Percentiles rank a stretch among this genome's conserved stretches.
These are phyloP conservation scores for Talaromyces marneffei DNA, from an alignment of 2,329 filamentous ascomycete genomes.

Conservation along the genomic window DNA sequence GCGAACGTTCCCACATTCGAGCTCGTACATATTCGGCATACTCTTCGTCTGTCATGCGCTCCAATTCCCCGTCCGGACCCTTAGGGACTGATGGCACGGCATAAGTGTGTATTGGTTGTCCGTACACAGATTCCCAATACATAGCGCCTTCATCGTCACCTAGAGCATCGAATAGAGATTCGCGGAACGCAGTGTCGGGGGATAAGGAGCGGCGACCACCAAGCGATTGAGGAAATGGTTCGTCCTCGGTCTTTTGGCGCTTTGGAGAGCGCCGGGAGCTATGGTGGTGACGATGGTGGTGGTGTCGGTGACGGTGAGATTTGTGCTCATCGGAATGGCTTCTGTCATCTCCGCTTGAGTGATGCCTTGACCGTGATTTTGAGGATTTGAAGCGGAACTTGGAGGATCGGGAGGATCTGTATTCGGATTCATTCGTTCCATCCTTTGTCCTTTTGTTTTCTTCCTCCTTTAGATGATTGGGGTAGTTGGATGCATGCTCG, in stretches of 20 bases:
- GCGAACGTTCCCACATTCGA: slow-evolving; percentile 93
- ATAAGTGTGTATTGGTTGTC: slow-evolving; percentile 86
- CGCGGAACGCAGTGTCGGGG: slow-evolving; percentile 73
- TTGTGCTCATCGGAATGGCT: neutral
- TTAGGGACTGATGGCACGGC: slow-evolving; percentile 44
- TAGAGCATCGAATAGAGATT: slow-evolving; percentile 93
- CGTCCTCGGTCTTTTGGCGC: slow-evolving; percentile 20
- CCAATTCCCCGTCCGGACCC: slow-evolving; percentile 55
- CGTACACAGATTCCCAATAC: slow-evolving; percentile 96
- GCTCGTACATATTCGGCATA: slow-evolving; percentile 79
- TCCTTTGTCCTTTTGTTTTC: neutral
- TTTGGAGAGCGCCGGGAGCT: slow-evolving; percentile 22
- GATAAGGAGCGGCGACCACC: slow-evolving; percentile 42
- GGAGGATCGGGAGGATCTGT: slow-evolving; percentile 14
- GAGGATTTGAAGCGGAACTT: slow-evolving; percentile 34
- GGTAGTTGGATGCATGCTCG: neutral
- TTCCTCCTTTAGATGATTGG: neutral
- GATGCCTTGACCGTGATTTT: slow-evolving; percentile 10
- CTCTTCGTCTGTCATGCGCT: slow-evolving; percentile 87
- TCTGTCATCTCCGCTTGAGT: neutral
- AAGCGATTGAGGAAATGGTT: slow-evolving; percentile 2
- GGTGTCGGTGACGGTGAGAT: slow-evolving; percentile 16
- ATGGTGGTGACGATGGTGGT: slow-evolving; percentile 22
- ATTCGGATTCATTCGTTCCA: neutral
- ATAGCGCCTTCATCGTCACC: slow-evolving; percentile 92